A percentile compares a stretch with the other conserved stretches of the same genome.
These are phyloP conservation scores for Claviceps arundinis DNA, from an alignment of 2,329 filamentous ascomycete genomes.

Conservation along the genomic window DNA sequence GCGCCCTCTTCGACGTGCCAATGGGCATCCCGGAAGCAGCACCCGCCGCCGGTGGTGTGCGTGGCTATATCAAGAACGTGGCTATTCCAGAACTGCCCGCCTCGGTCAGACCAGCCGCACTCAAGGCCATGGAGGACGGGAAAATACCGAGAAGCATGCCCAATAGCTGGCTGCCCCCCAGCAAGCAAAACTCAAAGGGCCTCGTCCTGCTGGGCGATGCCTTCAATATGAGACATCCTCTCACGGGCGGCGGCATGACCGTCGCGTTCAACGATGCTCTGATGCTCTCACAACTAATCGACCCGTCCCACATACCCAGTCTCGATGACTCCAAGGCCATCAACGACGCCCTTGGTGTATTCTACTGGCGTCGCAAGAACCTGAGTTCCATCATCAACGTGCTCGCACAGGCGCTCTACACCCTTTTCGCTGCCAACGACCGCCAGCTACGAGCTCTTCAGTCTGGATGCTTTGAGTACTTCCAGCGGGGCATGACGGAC, in stretches of 20 bases:
- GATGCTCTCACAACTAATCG: conserved; percentile 59
- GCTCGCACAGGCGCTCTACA: conserved; percentile 87
- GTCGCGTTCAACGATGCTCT: conserved; percentile 90
- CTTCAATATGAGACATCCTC: conserved; percentile 97
- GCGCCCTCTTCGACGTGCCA: conserved; percentile 79
- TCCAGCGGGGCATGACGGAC: conserved; percentile 60
- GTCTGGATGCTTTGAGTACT: conserved; percentile 86
- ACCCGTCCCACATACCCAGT: conserved; percentile 52
- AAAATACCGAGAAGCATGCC: conserved; percentile 77
- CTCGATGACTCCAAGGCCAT: conserved; percentile 57
- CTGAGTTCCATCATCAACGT: conserved; percentile 89
- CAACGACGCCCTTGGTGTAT: conserved; percentile 52
- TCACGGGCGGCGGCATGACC: conserved; percentile 96
- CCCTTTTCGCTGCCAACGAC: conserved; percentile 78
- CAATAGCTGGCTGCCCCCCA: conserved; percentile 81
- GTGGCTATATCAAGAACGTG: conserved; percentile 66
- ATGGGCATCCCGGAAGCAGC: conserved; percentile 61
- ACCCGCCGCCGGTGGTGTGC: conserved; percentile 65
- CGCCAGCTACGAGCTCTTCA: conserved; percentile 67
- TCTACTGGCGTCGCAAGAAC: conserved; percentile 80
- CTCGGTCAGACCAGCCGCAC: conserved; percentile 59
- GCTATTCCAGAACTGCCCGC: conserved; percentile 68
- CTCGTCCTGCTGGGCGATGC: conserved; percentile 83
- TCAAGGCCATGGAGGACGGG: conserved; percentile 62
- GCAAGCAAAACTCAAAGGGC: conserved; percentile 42